Evolutionary conservation across 768 basidiomycete genomes (phyloP), one percentile per base, ranked within the genome.

Genomic region (Myochromella boudieri): DNA sequence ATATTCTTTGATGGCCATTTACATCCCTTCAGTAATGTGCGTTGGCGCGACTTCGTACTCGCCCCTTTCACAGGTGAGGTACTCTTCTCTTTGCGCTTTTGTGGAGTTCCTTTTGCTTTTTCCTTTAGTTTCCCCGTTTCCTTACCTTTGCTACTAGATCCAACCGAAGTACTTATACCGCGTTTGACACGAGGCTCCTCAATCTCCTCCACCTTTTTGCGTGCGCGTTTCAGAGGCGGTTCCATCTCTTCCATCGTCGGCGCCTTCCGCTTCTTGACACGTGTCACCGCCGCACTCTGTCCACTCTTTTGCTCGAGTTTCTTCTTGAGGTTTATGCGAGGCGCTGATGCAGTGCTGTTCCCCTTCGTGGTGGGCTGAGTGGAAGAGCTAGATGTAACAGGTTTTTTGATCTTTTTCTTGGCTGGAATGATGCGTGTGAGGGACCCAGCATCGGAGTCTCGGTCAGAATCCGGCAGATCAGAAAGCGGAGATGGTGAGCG

Each of bases 201-300:
- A 14, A 17, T 33, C 15, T 15, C 32, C 15, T 51, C 42, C n/a
- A 31, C 37, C 36, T 37, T 52, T 25, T 53, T 39, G 42, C 54
- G 54, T 1, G 61, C 67, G 20, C 57, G 48, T 53, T 70, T 70
- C 51, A 68, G 46, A 3, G 68, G 68, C 32, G 64, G 67, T 20
- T 61, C 64, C 22, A 50, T 55, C 14, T 40, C 48, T 24, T 44
- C 48, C n/a, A 50, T 24, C 22, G 49, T 40, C 28, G 37, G 44
- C 10, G 49, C 42, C 44, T 70, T 70, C 9, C 67, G 51, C 41
- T 65, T 70, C 53, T 60, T 68, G 3, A 70, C 57, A 34, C 62
- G 52, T 9, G 68, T 70, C 17, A 55, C 38, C n/a, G 68, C 67
- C 20, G 40, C 54, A 27, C 63, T 69, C 29, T 54, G 25, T 3